Conservation (phyloP, 306 rosid species). For the Fragaria ananassa region DNA sequence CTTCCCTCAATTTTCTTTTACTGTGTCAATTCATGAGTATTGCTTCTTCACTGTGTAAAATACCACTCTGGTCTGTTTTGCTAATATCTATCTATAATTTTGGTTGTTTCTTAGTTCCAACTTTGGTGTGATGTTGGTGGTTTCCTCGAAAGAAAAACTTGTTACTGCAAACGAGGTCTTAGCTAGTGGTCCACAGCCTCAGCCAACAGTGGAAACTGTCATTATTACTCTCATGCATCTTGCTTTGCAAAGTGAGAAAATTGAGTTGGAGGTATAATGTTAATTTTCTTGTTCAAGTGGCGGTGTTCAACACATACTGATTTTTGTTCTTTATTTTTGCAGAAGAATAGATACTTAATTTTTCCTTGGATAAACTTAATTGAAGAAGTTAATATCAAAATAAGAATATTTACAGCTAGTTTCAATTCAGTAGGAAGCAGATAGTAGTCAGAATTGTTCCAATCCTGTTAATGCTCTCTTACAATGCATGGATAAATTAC, state of each 20-base stretch:
- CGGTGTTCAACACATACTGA: not conserved
- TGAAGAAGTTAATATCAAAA: not conserved
- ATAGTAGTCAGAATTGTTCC: not conserved
- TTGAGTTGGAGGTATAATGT: conserved; percentile 69
- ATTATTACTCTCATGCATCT: conserved; percentile 80
- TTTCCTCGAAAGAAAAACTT: conserved; percentile 54
- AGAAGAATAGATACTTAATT: not conserved
- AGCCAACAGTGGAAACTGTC: conserved; percentile 65
- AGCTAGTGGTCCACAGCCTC: conserved; percentile 74
- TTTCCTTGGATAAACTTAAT: not conserved
- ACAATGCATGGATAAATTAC: not conserved
- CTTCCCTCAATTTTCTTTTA: not conserved
- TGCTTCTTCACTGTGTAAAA: not conserved
- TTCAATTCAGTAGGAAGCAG: not conserved
- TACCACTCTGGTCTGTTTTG: not conserved
- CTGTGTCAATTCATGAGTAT: not conserved
- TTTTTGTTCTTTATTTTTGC: not conserved
- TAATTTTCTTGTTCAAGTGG: not conserved
- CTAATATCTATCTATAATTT: conserved; percentile 29
- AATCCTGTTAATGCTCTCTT: not conserved
- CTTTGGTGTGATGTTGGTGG: conserved; percentile 72
- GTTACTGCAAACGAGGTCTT: conserved; percentile 68
- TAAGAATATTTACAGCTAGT: not conserved
- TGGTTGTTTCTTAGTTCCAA: conserved; percentile 49
- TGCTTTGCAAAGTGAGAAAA: conserved; percentile 77